Evolutionary conservation across 2,329 filamentous ascomycete species (phyloP).

Genomic region (Sclerotinia nivalis): DNA sequence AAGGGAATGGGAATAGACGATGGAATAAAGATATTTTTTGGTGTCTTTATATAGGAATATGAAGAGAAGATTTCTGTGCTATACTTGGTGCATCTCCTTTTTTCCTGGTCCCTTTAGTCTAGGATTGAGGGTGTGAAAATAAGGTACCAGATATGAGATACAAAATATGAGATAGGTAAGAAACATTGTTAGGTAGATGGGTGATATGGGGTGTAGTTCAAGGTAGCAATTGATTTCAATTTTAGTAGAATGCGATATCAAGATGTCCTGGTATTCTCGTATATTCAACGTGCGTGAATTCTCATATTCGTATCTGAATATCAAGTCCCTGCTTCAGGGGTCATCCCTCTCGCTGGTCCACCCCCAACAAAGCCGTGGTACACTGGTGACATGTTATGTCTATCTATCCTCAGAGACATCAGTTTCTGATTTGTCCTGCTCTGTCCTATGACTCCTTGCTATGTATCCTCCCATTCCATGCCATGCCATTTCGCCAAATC

Average conservation of each 20-base stretch:
- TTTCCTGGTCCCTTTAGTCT: accelerated
- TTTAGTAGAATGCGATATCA: background rate
- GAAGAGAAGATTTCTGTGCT: background rate
- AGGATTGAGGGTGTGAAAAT: background rate
- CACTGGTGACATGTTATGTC: background rate
- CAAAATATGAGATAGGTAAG: background rate
- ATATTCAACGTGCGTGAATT: background rate
- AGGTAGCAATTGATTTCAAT: background rate
- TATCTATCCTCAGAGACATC: background rate
- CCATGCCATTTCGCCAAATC: background rate
- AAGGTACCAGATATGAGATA: background rate
- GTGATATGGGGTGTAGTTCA: background rate
- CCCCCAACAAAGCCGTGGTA: background rate
- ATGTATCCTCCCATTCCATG: background rate
- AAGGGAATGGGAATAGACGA: no score
- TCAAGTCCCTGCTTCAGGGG: no score
- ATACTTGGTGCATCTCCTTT: background rate
- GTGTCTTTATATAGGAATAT: background rate
- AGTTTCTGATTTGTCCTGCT: background rate
- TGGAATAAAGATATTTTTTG: no score
- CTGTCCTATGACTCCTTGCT: background rate
- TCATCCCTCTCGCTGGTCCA: background rate
- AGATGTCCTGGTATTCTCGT: background rate
- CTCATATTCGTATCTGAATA: background rate
- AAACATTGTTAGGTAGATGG: background rate